Evolutionary conservation across 768 basidiomycete genomes (phyloP).

Genomic region (Pulveroboletus ravenelii): DNA sequence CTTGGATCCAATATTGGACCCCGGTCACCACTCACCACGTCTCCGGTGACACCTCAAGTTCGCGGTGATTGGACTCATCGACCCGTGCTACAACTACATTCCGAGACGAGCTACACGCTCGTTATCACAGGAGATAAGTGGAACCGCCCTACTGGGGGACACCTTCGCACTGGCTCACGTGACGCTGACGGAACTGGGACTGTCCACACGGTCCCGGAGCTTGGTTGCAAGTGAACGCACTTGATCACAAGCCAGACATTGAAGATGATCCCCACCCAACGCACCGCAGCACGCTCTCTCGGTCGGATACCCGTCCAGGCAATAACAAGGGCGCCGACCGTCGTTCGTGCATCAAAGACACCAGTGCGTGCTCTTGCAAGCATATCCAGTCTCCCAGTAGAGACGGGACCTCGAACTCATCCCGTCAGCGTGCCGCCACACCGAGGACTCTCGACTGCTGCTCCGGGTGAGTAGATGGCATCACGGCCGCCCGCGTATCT

Average conservation of each 20-base stretch:
- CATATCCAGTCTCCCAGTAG: background rate
- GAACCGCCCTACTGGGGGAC: no score
- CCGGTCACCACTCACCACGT: constrained; percentile 15
- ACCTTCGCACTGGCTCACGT: background rate
- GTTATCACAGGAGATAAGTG: no score
- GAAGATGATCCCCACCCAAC: constrained; percentile 31
- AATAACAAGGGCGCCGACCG: constrained; percentile 3
- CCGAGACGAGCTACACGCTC: no score
- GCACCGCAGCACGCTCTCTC: constrained; percentile 24
- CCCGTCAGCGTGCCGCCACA: background rate
- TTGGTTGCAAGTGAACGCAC: background rate
- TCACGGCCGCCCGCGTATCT: background rate
- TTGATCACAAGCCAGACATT: background rate
- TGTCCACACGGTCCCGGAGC: background rate
- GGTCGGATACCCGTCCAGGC: constrained; percentile 16
- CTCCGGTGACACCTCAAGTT: no score
- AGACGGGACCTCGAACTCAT: background rate
- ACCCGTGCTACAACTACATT: background rate
- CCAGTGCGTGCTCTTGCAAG: constrained; percentile 2
- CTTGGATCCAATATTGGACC: constrained; percentile 6
- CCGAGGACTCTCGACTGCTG: constrained; percentile 17
- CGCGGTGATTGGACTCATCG: background rate
- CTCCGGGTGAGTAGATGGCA: constrained; percentile 12
- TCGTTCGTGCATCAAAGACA: constrained; percentile 6
- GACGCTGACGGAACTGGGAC: background rate